Evolutionary conservation across 192 early-diverging fungal genomes (phyloP), one percentile per base, ranked within the genome.

Genomic region (Coemansia sp.): DNA sequence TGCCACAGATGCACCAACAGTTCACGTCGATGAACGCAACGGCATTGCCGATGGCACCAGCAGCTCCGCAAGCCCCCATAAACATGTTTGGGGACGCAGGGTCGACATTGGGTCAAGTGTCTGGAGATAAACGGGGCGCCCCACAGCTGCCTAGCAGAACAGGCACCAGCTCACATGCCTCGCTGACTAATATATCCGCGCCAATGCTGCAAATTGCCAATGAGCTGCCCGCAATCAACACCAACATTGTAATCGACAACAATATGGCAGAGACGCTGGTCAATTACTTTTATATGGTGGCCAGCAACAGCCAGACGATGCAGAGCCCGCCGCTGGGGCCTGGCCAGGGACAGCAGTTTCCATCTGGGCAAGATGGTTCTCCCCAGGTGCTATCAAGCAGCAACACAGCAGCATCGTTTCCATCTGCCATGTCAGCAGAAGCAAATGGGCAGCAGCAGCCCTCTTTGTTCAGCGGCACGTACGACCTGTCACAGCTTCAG

Each of bases 241-340:
- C 74, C 3, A 71, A 71, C 44, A 58, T 77, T 28, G 74, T 77
- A 12, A 77, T 77, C 21, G 74, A 77, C 49, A 77, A 69, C 45
- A 71, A 77, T 42, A 77, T 77, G 74, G 74, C 74, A 0, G 74
- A 77, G 55, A 77, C 74, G 18, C 67, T 77, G 45, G 74, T 77
- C 7, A 70, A 77, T 31, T 77, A 77, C 56, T 77, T 77, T 50
- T 77, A 66, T 38, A 70, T 66, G 68, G 59, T 77, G 40, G 64
- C 74, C 14, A 77, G 58, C 61, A 69, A 68, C 30, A 54, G 18
- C 42, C 51, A 58, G 20, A 30, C 8, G 51, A 32, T 46, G 60
- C 61, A 55, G 34, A 37, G 49, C 12, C 41, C 43, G 40, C 11
- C 52, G 21, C 14, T 42, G 40, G n/a, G 59, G 38, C 43, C 40